Evolutionary conservation across 495 filamentous ascomycete species (phyloP), one percentile per base, ranked within the genome.

Genomic region (Hypoxylon trugodes): DNA sequence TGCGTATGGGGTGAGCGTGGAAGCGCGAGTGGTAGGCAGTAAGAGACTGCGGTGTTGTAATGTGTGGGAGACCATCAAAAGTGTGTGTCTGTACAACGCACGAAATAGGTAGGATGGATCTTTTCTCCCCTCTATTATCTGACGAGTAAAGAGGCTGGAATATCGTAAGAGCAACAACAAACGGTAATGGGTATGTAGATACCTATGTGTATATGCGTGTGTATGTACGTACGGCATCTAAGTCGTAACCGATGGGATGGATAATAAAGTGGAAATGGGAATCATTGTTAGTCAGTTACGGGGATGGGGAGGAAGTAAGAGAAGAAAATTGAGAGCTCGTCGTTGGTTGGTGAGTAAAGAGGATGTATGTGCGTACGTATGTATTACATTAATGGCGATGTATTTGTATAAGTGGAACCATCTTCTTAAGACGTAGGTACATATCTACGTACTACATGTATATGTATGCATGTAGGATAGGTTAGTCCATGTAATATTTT

Each of bases 161-260:
- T 2, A 35, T n/a, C 6, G 40, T 7, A 10, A 45, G 18, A 25
- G 41, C 41, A 5, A n/a, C n/a, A 45, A n/a, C 22, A n/a, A 6
- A 28, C 8, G 19, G 41, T n/a, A 45, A 25, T 46, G 28, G 9
- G 10, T 42, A 9, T 15, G 12, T 36, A 57, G 6, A 35, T 18
- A 19, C 19, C 43, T 50, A 30, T 38, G 46, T 32, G 24, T 46
- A 58, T 26, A 19, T 51, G 33, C 28, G 13, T 37, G 46, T 43
- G 21, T 49, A 50, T 18, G 18, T 53, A 40, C 21, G 35, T 56
- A 40, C 36, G 53, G 46, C 46, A 59, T 55, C 36, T 59, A 56
- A 43, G 56, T 66, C 51, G 63, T 66, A 66, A 66, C 63, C 57
- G 63, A 66, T 66, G 63, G 57, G 57, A 66, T 66, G 63, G 63